Conservation (phyloP, 805 yeast species). For the Candida tibetensis region DNA sequence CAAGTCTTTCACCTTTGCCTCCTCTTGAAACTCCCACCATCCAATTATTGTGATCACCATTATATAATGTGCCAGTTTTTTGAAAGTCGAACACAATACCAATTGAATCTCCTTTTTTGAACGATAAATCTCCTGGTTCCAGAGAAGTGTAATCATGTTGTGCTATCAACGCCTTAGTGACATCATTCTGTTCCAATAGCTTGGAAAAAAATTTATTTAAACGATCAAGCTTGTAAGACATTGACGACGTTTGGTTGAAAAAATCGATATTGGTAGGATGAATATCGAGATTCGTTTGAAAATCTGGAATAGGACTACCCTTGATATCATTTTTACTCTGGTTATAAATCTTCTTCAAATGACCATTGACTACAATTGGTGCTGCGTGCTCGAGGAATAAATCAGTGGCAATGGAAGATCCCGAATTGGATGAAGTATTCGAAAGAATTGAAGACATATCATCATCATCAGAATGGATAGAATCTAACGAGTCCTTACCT, state of each 20-base stretch:
- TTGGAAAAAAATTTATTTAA: constrained; percentile 22
- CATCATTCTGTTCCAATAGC: constrained; percentile 11
- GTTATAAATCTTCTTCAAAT: constrained; percentile 30
- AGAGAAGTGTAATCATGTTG: constrained; percentile 28
- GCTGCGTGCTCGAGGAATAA: constrained; percentile 12
- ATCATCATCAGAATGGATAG: constrained; percentile 10
- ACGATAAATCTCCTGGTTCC: constrained; percentile 38
- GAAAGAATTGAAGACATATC: constrained; percentile 12
- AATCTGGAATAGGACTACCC: constrained; percentile 24
- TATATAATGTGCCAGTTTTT: constrained; percentile 18
- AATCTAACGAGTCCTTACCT: constrained; percentile 10
- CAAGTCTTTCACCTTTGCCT: constrained; percentile 22
- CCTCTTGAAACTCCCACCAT: constrained; percentile 25
- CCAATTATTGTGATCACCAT: constrained; percentile 27
- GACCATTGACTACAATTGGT: constrained; percentile 17
- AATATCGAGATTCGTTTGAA: constrained; percentile 8
- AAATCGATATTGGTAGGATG: constrained; percentile 8
- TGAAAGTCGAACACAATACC: constrained; percentile 35
- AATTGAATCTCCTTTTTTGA: constrained; percentile 30
- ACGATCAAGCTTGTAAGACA: constrained; percentile 25
- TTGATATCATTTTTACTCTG: constrained; percentile 32
- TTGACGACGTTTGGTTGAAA: constrained; percentile 18
- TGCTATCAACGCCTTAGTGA: constrained; percentile 10
- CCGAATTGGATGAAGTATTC: constrained; percentile 11
- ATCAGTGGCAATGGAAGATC: constrained; percentile 18